Conservation (phyloP, 2,329 filamentous ascomycete species). For the Cryoendolithus antarcticus region DNA sequence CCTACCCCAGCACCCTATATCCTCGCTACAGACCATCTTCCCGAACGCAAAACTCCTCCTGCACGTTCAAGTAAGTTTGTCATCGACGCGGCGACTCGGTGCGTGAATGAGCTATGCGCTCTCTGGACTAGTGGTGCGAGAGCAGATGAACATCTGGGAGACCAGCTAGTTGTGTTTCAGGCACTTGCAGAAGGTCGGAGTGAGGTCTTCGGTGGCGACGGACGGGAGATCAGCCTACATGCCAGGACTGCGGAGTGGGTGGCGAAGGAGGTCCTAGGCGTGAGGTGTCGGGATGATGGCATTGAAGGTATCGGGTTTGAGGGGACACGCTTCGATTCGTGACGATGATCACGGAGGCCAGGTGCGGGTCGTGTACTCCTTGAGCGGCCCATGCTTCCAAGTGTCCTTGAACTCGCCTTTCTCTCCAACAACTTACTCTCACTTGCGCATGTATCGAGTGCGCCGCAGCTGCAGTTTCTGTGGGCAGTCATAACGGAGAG, state of each 20-base stretch:
- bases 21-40: conserved; percentile 41
- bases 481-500: too few relatives aligned
- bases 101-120: conserved; percentile 25
- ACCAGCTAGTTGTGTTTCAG: conserved; percentile 49
- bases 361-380: too few relatives aligned
- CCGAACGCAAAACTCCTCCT: conserved; percentile 24
- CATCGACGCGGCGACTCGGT: conserved; percentile 29
- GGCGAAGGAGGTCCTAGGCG: conserved; percentile 23
- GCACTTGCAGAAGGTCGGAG: conserved; percentile 37
- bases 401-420: too few relatives aligned
- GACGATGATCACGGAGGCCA: too few relatives aligned
- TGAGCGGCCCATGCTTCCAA: too few relatives aligned
- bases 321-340: too few relatives aligned
- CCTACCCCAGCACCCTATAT: conserved; percentile 27
- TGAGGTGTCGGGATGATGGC: not conserved
- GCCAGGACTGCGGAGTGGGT: conserved; percentile 36
- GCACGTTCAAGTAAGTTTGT: conserved; percentile 19
- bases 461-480: too few relatives aligned
- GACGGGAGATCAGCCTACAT: conserved; percentile 30
- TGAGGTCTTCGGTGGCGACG: conserved; percentile 14
- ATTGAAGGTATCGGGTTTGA: not conserved
- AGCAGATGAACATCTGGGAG: conserved; percentile 44
- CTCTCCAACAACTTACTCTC: too few relatives aligned
- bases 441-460: too few relatives aligned
- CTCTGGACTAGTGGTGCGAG: conserved; percentile 37